Conservation (phyloP, 1,284 basidiomycete species). For the Exobasidium cylindrosporum region DNA sequence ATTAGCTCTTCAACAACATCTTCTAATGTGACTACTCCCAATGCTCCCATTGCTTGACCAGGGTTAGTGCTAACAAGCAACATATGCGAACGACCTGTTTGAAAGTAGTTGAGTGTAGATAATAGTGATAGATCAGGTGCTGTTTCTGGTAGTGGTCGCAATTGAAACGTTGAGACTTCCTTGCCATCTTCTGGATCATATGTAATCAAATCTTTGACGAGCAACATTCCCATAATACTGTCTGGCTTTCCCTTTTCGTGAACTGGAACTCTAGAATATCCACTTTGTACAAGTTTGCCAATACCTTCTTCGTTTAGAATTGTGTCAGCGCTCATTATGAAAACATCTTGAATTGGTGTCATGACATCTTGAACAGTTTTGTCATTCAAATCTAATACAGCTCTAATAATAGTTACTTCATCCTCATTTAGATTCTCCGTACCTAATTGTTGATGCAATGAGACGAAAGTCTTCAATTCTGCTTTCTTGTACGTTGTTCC, state of each 20-base stretch:
- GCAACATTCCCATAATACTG: slow-evolving; percentile 80
- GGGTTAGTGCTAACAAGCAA: slow-evolving; percentile 81
- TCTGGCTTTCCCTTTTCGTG: slow-evolving; percentile 72
- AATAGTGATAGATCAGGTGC: slow-evolving; percentile 70
- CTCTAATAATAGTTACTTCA: slow-evolving; percentile 69
- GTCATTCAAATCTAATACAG: slow-evolving; percentile 54
- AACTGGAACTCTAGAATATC: slow-evolving; percentile 90
- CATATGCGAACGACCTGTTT: slow-evolving; percentile 90
- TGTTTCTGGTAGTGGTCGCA: slow-evolving; percentile 81
- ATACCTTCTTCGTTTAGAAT: slow-evolving; percentile 73
- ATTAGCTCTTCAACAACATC: slow-evolving; percentile 64
- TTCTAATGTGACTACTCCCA: slow-evolving; percentile 58
- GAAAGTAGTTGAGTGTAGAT: slow-evolving; percentile 61
- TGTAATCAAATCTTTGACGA: slow-evolving; percentile 71
- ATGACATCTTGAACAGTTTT: slow-evolving; percentile 72
- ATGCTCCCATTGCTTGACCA: slow-evolving; percentile 71
- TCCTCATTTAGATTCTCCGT: slow-evolving; percentile 74
- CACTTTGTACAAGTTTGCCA: slow-evolving; percentile 64
- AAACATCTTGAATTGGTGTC: slow-evolving; percentile 66
- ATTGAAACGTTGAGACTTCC: slow-evolving; percentile 64
- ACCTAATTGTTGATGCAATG: slow-evolving; percentile 71
- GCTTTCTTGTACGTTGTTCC: slow-evolving; percentile 56
- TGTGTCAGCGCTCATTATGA: slow-evolving; percentile 71
- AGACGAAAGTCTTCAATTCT: slow-evolving; percentile 84
- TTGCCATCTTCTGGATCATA: slow-evolving; percentile 81